Base-by-base conservation (phyloP, 495 filamentous ascomycete genomes). In the Cetradonia linearis region DNA sequence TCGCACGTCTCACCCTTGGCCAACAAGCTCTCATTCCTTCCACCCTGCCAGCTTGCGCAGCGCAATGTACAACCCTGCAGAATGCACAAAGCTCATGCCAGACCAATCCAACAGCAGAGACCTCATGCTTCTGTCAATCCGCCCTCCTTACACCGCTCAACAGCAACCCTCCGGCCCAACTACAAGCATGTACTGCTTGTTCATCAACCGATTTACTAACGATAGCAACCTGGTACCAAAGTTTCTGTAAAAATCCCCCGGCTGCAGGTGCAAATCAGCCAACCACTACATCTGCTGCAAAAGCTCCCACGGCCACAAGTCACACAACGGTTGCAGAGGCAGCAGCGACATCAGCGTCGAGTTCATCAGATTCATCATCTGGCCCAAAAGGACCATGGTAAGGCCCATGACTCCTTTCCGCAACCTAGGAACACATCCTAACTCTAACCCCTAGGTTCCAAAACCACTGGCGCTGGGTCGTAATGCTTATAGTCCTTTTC, bases 61-160 rank as follows among this genome's bases (percentile, higher is more conserved):
- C 76, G 44, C 56, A 66, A 57, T 84, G 81, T 62, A 50, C 69
- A 5, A 31, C 67, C 55, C 74, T 84, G 58, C 55, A 65, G 27
- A 62, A 74, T 40, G 80, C 80, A 36, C 72, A 78, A 59, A 59
- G 56, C 27, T 70, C 66, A 36, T 84, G 81, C 72, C 74, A 38
- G 52, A 55, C 33, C 68, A 54, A 54, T 66, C 55, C 61, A 71
- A 52, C 60, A 65, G 59, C 64, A 67, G 23, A 25, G 71, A 67
- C 62, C 58, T 73, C 73, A 28, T 84, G 81, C 65, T 81, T 83
- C 71, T 84, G 81, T 69, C 71, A 77, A 62, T 80, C 76, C 14
- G 59, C 69, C 13, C 66, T 69, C 40, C 70, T 83, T 13, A 68
- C 67, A 16, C 60, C 65, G 10, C 69, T 81, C 27, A 68, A 79